Base-by-base conservation (phyloP, 2,329 filamentous ascomycete genomes). In the Colletotrichum noveboracense region DNA sequence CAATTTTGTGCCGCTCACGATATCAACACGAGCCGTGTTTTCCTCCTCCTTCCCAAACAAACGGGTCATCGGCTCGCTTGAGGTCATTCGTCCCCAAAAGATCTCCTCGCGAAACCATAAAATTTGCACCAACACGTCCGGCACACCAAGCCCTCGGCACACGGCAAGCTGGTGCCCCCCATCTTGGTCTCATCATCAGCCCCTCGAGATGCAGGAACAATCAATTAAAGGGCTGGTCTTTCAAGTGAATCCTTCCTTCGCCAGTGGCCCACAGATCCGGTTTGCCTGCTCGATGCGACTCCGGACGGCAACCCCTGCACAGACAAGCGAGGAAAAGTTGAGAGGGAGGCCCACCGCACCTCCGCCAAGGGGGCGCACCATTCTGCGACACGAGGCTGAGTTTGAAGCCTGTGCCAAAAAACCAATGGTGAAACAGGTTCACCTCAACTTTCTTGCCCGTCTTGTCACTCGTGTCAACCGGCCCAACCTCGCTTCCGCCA, bases 321-420 rank as follows among this genome's bases (percentile, higher is more conserved):
- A 52, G 43, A 67, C 48, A 56, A 30, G 52, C 24, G 52, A 32
- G 58, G 13, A 48, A 48, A 58, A 28, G 55, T 24, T 13, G 16
- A 58, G 18, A 14, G 8, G 16, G n/a, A 10, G 32, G 38, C 64
- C 66, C 43, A 34, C 24, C 43, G 56, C 66, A 66, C 38, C n/a
- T 66, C 34, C 55, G 26, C 69, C 69, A 72, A 64, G 69, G 72
- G 55, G 73, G 68, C 38, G 64, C 73, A 36, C 58, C 65, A 66
- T 70, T 48, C 66, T 76, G 74, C 52, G 66, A 76, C 74, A 69
- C 43, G 71, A 76, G 74, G 74, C 74, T 69, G 61, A 70, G 74
- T 76, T 76, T 76, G 71, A 76, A 76, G 74, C 74, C 74, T 74
- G 74, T 74, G 71, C 74, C 74, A 70, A 76, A 74, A 62, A 24